phyloP scores from a whole-genome alignment of 1,284 basidiomycete species.

The Sporisorium reilianum region DNA sequence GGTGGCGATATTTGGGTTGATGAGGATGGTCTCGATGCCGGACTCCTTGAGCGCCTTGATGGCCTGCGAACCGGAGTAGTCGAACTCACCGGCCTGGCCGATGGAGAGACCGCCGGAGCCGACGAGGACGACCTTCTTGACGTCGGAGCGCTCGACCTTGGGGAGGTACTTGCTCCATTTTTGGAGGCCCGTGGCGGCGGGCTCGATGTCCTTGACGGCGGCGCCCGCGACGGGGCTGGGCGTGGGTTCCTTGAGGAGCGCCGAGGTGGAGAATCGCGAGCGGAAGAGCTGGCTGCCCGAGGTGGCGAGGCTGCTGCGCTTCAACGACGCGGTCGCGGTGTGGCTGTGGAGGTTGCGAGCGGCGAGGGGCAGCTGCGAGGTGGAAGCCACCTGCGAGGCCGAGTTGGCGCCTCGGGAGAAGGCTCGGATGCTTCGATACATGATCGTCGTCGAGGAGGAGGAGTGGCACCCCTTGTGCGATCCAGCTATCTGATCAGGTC shows the following conservation, averaged over 20 bases:
- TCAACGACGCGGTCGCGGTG: slow-evolving; percentile 24
- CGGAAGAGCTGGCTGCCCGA: slow-evolving; percentile 39
- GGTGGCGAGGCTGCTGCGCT: slow-evolving; percentile 31
- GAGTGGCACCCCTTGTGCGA: neutral
- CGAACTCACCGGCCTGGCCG: slow-evolving; percentile 99
- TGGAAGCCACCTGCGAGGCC: slow-evolving; percentile 43
- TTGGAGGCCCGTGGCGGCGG: slow-evolving; percentile 58
- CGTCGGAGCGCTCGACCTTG: slow-evolving; percentile 74
- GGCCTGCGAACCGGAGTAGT: slow-evolving; percentile 98
- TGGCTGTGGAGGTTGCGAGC: slow-evolving; percentile 42
- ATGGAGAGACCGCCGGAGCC: slow-evolving; percentile 96
- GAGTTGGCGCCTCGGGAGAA: slow-evolving; percentile 45
- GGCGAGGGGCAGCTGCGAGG: slow-evolving; percentile 28
- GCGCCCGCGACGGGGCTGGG: slow-evolving; percentile 50
- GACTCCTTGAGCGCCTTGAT: slow-evolving; percentile 97
- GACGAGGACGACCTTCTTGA: slow-evolving; percentile 95
- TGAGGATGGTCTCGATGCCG: slow-evolving; percentile 90
- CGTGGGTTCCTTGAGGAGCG: slow-evolving; percentile 40
- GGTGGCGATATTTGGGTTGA: slow-evolving; percentile 69
- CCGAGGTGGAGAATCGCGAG: slow-evolving; percentile 48
- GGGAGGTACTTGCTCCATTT: slow-evolving; percentile 65
- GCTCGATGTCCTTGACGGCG: slow-evolving; percentile 53
- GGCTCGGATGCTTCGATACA: slow-evolving; percentile 48
- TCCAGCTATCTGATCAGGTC: slow-evolving; percentile 33
- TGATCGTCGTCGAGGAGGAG: slow-evolving; percentile 21